Conservation (phyloP, 2,329 filamentous ascomycete genomes). For the Colletotrichum agaves region DNA sequence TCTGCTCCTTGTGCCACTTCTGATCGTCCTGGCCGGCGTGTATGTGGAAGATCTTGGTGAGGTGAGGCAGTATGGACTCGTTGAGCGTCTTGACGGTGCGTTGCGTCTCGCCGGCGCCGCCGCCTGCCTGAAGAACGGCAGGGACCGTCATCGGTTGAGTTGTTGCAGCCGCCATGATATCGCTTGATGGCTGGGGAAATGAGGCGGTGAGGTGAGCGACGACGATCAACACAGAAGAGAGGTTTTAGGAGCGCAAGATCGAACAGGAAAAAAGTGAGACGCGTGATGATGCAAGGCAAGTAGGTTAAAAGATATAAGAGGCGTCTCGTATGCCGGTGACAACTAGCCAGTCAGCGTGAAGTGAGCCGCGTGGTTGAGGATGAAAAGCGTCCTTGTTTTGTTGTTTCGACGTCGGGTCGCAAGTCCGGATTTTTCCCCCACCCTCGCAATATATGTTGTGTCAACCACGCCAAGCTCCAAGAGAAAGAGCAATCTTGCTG, state of each 20-base stretch:
- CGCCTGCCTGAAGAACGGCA: conserved; percentile 54
- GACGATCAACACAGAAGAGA: neutral
- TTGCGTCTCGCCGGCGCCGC: conserved; percentile 56
- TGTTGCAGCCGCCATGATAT: conserved; percentile 24
- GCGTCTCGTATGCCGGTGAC: conserved; percentile 20
- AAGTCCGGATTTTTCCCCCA: neutral
- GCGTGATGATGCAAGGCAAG: conserved; percentile 27
- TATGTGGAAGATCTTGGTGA: conserved; percentile 58
- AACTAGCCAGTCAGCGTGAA: conserved; percentile 9
- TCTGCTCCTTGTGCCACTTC: conserved; percentile 58
- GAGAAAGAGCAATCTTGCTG: conserved; percentile 19
- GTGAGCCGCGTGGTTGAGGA: conserved; percentile 10
- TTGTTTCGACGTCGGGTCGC: conserved; percentile 4
- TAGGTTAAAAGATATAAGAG: conserved; percentile 12
- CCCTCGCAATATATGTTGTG: conserved; percentile 4
- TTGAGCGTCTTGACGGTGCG: conserved; percentile 55
- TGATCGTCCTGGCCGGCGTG: conserved; percentile 54
- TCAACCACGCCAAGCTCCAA: conserved; percentile 22
- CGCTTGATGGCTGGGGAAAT: neutral
- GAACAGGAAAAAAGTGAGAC: conserved; percentile 19
- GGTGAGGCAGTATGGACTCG: conserved; percentile 52
- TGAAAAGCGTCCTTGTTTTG: neutral
- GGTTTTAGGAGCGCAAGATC: neutral
- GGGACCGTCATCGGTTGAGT: conserved; percentile 5
- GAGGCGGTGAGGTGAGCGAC: conserved; percentile 13